A percentile compares a stretch with the other conserved stretches of the same genome.
phyloP scores from a whole-genome alignment of 148 eudicot genomes.

The Amaranthus hypochondriacus region DNA sequence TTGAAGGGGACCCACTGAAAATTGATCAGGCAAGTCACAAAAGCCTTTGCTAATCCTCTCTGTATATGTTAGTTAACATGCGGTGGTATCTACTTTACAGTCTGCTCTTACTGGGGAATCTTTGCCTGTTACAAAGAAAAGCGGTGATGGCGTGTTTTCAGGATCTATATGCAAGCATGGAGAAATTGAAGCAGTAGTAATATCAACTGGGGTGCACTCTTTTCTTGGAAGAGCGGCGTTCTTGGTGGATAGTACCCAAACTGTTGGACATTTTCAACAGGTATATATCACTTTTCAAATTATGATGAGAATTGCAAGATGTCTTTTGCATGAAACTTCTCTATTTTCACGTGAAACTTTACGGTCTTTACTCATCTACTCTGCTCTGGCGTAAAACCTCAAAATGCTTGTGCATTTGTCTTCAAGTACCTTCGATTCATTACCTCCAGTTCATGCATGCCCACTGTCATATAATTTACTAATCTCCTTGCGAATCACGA shows the following conservation, averaged over 20 bases:
- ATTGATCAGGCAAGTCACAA: constrained; percentile 55
- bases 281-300: constrained; percentile 21
- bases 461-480: too few species aligned
- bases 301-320: neutral
- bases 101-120: constrained; percentile 81
- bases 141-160: constrained; percentile 64
- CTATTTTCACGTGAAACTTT: too few species aligned
- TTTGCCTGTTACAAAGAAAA: constrained; percentile 56
- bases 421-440: too few species aligned
- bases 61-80: neutral
- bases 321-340: neutral
- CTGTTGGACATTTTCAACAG: constrained; percentile 70
- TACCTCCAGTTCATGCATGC: too few species aligned
- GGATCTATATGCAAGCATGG: constrained; percentile 77
- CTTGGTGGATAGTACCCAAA: constrained; percentile 61
- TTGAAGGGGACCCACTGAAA: constrained; percentile 65
- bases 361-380: too few species aligned
- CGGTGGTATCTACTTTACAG: constrained; percentile 31
- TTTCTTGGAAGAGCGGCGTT: constrained; percentile 74
- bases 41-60: neutral
- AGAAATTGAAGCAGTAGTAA: constrained; percentile 69
- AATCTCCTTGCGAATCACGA: too few species aligned
- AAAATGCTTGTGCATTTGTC: too few species aligned
- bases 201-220: constrained; percentile 70
- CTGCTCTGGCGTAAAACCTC: too few species aligned